Evolutionary conservation across 1,284 basidiomycete species (phyloP).

Genomic region (Tetrapyrgos nigripes): DNA sequence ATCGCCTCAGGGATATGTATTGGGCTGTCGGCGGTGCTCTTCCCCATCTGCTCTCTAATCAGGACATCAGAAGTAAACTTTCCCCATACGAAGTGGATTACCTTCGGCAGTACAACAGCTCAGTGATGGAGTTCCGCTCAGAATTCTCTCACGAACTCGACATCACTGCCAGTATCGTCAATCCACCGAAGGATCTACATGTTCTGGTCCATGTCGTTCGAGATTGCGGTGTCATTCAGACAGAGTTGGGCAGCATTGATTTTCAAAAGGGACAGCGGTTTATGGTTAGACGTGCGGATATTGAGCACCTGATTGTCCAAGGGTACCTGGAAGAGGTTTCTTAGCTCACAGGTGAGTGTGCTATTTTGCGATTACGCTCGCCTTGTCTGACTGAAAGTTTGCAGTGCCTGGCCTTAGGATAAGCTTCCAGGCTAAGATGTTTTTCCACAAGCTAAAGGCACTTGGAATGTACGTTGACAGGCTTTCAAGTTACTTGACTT

Average conservation of each 20-base stretch:
- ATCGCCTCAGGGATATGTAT: slow-evolving; percentile 85
- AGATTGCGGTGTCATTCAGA: slow-evolving; percentile 90
- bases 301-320: slow-evolving; percentile 92
- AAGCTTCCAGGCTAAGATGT: background rate
- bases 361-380: background rate
- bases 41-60: slow-evolving; percentile 81
- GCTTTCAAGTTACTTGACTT: background rate
- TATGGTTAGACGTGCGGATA: slow-evolving; percentile 83
- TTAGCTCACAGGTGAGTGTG: slow-evolving; percentile 12
- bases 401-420: background rate
- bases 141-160: slow-evolving; percentile 90
- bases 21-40: slow-evolving; percentile 95
- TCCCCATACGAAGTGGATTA: slow-evolving; percentile 94
- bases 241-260: slow-evolving; percentile 87
- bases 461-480: background rate
- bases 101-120: slow-evolving; percentile 81
- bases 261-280: slow-evolving; percentile 90
- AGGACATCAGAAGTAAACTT: slow-evolving; percentile 79
- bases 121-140: slow-evolving; percentile 84
- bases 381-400: background rate
- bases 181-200: slow-evolving; percentile 84
- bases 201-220: slow-evolving; percentile 79
- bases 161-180: slow-evolving; percentile 77
- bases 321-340: slow-evolving; percentile 85
- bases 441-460: background rate